These are phyloP conservation scores for Prosopis cineraria DNA, from an alignment of 306 rosid species.

Conservation along the genomic window DNA sequence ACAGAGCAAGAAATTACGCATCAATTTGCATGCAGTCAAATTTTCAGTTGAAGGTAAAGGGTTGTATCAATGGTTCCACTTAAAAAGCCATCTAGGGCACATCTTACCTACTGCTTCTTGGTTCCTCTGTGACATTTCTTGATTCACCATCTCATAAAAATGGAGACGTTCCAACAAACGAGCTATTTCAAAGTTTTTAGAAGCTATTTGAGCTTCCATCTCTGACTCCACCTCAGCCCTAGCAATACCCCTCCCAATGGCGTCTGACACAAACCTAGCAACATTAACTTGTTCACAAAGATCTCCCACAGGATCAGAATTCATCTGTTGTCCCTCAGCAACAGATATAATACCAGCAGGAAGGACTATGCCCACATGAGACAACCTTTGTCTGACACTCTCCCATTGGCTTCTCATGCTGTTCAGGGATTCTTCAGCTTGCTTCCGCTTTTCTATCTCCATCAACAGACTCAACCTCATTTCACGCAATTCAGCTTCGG, in stretches of 20 bases:
- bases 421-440: constrained; percentile 75
- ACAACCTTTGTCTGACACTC: constrained; percentile 65
- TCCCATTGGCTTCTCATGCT: constrained; percentile 70
- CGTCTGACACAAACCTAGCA: constrained; percentile 76
- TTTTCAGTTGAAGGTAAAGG: not conserved
- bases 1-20: not conserved
- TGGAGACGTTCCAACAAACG: constrained; percentile 81
- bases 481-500: constrained; percentile 73
- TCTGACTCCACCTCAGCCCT: constrained; percentile 86
- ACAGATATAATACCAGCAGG: constrained; percentile 55
- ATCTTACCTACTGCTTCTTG: constrained; percentile 90
- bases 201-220: constrained; percentile 76
- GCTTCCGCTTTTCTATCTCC: constrained; percentile 91
- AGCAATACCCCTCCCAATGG: constrained; percentile 79
- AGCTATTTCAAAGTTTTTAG: constrained; percentile 90
- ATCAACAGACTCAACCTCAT: constrained; percentile 64
- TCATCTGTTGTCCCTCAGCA: constrained; percentile 47
- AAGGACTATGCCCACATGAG: constrained; percentile 64
- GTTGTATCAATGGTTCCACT: not conserved
- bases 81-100: not conserved
- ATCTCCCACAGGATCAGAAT: constrained; percentile 64
- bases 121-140: constrained; percentile 98
- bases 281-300: constrained; percentile 76
- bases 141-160: constrained; percentile 91
- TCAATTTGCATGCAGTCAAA: not conserved